Evolutionary conservation across 1,284 basidiomycete genomes (phyloP).

Genomic region (Xerocomus minutiporus): DNA sequence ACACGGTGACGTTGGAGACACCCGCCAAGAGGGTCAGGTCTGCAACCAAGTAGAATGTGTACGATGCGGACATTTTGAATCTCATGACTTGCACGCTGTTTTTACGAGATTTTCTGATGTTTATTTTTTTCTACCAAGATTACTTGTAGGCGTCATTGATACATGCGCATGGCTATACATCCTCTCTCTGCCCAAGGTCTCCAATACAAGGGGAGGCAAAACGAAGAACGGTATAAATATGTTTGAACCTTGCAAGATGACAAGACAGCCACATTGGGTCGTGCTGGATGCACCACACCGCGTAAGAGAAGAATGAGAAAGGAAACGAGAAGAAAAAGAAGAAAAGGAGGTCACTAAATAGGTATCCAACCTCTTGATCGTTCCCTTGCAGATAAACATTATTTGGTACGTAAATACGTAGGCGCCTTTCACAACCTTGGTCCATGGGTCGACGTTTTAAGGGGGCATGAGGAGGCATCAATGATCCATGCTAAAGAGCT

Average conservation of each 20-base stretch:
- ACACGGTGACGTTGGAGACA: slow-evolving; percentile 12
- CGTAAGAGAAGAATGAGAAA: slow-evolving; percentile 7
- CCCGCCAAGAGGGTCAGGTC: slow-evolving; percentile 28
- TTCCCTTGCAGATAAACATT: slow-evolving; percentile 26
- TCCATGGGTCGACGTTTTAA: slow-evolving; percentile 11
- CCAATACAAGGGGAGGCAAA: slow-evolving; percentile 13
- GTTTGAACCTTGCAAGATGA: slow-evolving; percentile 8
- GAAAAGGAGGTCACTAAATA: slow-evolving; percentile 23
- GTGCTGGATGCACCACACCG: slow-evolving; percentile 5
- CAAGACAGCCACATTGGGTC: slow-evolving; percentile 1
- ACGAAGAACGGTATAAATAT: slow-evolving; percentile 26
- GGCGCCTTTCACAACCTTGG: slow-evolving; percentile 3
- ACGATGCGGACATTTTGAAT: background rate
- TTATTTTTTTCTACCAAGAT: slow-evolving; percentile 12
- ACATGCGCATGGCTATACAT: slow-evolving; percentile 21
- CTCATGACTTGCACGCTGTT: background rate
- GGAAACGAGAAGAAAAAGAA: background rate
- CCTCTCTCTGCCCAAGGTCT: slow-evolving; percentile 9
- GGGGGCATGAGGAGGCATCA: slow-evolving; percentile 14
- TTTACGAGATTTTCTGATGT: background rate
- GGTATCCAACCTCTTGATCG: slow-evolving; percentile 28
- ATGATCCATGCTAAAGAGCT: slow-evolving; percentile 65
- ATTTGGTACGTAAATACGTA: slow-evolving; percentile 28
- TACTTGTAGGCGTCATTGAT: slow-evolving; percentile 15
- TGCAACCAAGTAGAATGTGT: slow-evolving; percentile 8